These are phyloP conservation scores for Elongisporangium prolatum DNA, from an alignment of 352 stramenopile genomes.

Conservation along the genomic window DNA sequence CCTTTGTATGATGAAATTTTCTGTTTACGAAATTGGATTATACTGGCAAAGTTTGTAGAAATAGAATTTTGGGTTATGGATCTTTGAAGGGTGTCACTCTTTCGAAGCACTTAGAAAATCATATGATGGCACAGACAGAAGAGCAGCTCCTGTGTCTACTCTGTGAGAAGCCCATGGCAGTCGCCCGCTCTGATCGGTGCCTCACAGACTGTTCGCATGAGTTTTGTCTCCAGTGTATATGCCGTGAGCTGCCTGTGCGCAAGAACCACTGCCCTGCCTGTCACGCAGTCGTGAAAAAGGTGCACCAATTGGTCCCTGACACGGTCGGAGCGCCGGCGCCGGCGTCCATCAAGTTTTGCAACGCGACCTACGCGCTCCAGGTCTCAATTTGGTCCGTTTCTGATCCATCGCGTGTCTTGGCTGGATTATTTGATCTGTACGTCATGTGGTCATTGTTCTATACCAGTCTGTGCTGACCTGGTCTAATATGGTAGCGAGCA, in stretches of 20 bases:
- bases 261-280: conserved; percentile 76
- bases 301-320: conserved; percentile 43
- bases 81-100: not conserved
- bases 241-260: conserved; percentile 30
- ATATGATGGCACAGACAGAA: not conserved
- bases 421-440: conserved; percentile 71
- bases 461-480: not conserved
- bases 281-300: conserved; percentile 42
- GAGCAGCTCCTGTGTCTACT: conserved; percentile 40
- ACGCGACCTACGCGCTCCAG: conserved; percentile 70
- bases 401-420: conserved; percentile 56
- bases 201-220: conserved; percentile 79
- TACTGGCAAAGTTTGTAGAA: no score
- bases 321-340: conserved; percentile 19
- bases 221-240: conserved; percentile 74
- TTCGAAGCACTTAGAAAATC: not conserved
- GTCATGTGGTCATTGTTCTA: conserved; percentile 4
- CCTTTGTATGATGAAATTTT: not conserved
- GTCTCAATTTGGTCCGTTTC: conserved; percentile 78
- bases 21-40: not conserved
- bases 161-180: conserved; percentile 38
- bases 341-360: conserved; percentile 75
- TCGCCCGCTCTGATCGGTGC: conserved; percentile 31
- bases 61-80: no score
- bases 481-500: conserved; percentile 35